Conservation (phyloP, 164 flowering plant species). For the Tetrastigma voinierianum region DNA sequence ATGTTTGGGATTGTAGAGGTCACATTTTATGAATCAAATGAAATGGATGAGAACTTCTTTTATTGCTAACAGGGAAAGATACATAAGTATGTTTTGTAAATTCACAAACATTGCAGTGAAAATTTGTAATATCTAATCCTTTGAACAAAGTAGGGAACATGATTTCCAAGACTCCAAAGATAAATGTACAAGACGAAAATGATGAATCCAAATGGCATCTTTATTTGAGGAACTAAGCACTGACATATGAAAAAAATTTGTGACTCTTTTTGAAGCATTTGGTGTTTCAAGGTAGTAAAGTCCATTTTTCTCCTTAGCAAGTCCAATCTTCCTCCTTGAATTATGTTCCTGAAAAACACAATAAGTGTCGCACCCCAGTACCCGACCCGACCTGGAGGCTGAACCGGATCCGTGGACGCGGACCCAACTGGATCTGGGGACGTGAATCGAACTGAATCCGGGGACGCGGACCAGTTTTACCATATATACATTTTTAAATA, state of each 20-base stretch:
- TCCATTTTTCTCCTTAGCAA: conserved; percentile 13
- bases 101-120: conserved; percentile 12
- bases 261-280: neutral
- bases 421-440: too few relatives aligned
- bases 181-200: conserved; percentile 5
- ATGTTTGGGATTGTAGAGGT: conserved; percentile 4
- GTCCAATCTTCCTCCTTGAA: conserved; percentile 13
- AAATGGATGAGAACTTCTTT: conserved; percentile 16
- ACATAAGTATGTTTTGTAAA: conserved; percentile 5
- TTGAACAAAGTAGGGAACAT: conserved; percentile 10
- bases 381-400: too few relatives aligned
- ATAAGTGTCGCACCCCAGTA: too few relatives aligned
- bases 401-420: too few relatives aligned
- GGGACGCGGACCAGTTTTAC: too few relatives aligned
- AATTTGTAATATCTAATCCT: conserved; percentile 3
- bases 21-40: conserved; percentile 7
- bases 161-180: conserved; percentile 1
- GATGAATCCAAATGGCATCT: conserved; percentile 7
- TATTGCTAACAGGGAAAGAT: conserved; percentile 5
- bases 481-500: too few relatives aligned
- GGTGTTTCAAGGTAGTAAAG: too few relatives aligned
- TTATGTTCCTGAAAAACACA: conserved; percentile 12
- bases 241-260: neutral
- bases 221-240: conserved; percentile 5
- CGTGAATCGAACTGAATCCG: too few relatives aligned